phyloP scores from a whole-genome alignment of 2,329 filamentous ascomycete species.

The Trichoderma cornu-damae region DNA sequence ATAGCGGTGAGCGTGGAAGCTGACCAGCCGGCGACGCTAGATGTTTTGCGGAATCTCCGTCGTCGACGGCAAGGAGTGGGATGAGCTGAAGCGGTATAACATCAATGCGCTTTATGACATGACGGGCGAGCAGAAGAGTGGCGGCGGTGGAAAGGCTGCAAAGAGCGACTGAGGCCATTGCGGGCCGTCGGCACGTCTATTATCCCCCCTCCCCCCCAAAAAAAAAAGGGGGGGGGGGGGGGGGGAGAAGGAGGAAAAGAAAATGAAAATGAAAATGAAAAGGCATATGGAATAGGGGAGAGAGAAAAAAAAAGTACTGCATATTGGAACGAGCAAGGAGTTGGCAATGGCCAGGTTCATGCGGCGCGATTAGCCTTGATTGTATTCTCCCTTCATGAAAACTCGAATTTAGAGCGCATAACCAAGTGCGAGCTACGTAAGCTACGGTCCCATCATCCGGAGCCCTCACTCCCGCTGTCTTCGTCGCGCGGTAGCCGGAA shows the following conservation, averaged over 20 bases:
- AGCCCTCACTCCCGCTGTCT: conserved; percentile 30
- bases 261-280: neutral
- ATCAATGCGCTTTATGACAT: conserved; percentile 64
- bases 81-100: conserved; percentile 71
- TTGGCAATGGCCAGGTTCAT: neutral
- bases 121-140: conserved; percentile 19
- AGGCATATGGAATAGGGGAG: neutral
- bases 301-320: neutral
- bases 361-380: neutral
- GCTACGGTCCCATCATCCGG: neutral
- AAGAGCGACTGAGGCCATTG: neutral
- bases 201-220: too few species aligned
- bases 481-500: conserved; percentile 77
- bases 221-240: too few species aligned
- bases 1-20: neutral
- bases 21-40: conserved; percentile 37
- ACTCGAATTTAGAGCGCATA: too few species aligned
- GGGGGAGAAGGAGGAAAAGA: too few species aligned
- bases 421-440: too few species aligned
- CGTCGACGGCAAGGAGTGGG: conserved; percentile 64
- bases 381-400: too few species aligned
- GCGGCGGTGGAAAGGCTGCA: neutral
- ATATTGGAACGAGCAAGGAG: neutral
- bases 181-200: neutral
- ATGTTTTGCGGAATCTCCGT: conserved; percentile 74